Evolutionary conservation across 352 stramenopile genomes (phyloP), one percentile per base, ranked within the genome.

Genomic region (Phytophthora sojae): DNA sequence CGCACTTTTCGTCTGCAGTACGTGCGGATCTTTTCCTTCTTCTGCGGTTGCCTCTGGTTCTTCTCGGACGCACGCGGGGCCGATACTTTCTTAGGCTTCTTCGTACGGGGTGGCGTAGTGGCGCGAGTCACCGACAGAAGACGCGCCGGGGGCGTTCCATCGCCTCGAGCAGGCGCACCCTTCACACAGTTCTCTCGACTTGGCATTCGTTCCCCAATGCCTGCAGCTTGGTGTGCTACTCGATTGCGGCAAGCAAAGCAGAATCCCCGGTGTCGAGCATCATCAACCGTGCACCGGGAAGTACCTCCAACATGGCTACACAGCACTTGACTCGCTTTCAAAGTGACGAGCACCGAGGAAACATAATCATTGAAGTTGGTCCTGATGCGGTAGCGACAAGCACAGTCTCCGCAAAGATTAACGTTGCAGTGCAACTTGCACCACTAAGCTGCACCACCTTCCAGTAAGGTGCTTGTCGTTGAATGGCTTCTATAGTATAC

Each of bases 1-100:
- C 3, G 8, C 35, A 77, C 70, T 50, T 77, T 77, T 57, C 65
- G 54, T 21, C 59, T 68, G 49, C 23, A 58, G 19, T 77, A 77
- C n/a, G 70, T 71, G 47, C 65, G 70, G 54, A 58, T 61, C 44
- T 71, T 70, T 25, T 42, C 55, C 49, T 64, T 65, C 52, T 51
- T 73, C 32, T 30, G 12, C 23, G 45, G 0, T 26, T 53, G 45
- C 9, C 6, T 37, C 25, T 59, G 47, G n/a, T 19, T 60, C 19
- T 45, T 45, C 44, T 72, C 75, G 25, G 45, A 42, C 5, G 8
- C 4, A 17, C 29, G 39, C 29, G 52, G 11, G 1, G 14, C 37
- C 25, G 54, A 7, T 14, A 17, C 14, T 32, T 60, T 56, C 44
- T 29, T 67, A 1, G 19, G 12, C 11, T 60, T 60, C 25, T 60